Evolutionary conservation across 345 rosid species (phyloP).

Genomic region (Acer yangbiense): DNA sequence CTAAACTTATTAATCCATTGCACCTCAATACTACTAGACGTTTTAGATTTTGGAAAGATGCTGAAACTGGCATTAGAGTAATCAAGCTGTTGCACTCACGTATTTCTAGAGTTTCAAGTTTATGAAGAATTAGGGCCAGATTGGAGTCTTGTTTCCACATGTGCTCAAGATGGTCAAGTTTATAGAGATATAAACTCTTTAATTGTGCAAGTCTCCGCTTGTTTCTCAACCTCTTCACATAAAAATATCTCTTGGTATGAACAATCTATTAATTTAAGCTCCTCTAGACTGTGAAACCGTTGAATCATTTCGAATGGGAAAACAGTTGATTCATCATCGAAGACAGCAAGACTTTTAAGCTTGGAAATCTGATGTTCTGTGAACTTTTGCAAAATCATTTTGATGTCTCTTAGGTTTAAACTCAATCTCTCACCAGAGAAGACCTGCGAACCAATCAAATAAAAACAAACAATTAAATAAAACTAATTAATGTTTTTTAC

Average conservation of each 20-base stretch:
- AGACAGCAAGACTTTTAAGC: constrained; percentile 1
- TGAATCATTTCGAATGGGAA: constrained; percentile 4
- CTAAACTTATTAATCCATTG: too few species aligned
- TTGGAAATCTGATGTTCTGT: neutral
- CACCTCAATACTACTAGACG: too few species aligned
- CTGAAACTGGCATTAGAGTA: neutral
- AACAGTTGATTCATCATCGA: neutral
- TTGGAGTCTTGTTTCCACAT: too few species aligned
- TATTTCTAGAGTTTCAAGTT: neutral
- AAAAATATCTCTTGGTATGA: neutral
- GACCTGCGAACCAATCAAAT: too few species aligned
- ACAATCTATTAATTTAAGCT: neutral
- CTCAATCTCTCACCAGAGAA: too few species aligned
- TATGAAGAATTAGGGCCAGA: too few species aligned
- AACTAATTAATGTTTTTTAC: too few species aligned
- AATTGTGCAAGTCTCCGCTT: neutral
- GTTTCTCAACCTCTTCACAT: neutral
- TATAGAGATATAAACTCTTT: neutral
- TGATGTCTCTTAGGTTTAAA: neutral
- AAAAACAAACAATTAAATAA: too few species aligned
- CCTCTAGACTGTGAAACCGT: constrained; percentile 4
- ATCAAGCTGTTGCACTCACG: neutral
- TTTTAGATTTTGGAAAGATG: neutral
- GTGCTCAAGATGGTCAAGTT: too few species aligned
- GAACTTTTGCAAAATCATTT: neutral